phyloP scores from a whole-genome alignment of 2,329 filamentous ascomycete species.

The Blastomyces parvus region DNA sequence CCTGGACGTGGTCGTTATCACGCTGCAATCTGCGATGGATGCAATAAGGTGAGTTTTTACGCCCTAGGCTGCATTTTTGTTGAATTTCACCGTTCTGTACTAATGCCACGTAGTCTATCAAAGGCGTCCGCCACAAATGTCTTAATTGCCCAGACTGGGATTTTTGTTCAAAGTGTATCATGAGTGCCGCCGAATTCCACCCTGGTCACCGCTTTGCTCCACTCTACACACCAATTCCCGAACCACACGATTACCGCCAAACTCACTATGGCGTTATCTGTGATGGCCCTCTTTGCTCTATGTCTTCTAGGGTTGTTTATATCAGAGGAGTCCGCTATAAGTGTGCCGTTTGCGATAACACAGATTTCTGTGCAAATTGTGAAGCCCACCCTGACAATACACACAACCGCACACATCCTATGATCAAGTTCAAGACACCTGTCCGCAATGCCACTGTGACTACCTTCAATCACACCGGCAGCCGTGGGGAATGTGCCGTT shows the following conservation, averaged over 20 bases:
- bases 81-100: background rate
- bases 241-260: constrained; percentile 41
- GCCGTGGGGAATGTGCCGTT: constrained; percentile 52
- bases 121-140: constrained; percentile 91
- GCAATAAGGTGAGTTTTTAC: constrained; percentile 53
- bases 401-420: constrained; percentile 91
- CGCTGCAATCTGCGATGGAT: constrained; percentile 88
- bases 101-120: constrained; percentile 52
- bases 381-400: constrained; percentile 75
- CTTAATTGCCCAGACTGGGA: constrained; percentile 96
- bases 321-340: constrained; percentile 89
- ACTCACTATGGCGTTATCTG: constrained; percentile 81
- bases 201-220: constrained; percentile 79
- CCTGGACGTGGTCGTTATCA: constrained; percentile 75
- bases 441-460: constrained; percentile 80
- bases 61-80: background rate
- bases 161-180: constrained; percentile 71
- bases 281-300: constrained; percentile 76
- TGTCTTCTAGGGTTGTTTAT: constrained; percentile 36
- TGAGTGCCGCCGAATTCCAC: constrained; percentile 59
- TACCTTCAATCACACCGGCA: constrained; percentile 67
- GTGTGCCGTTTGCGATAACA: constrained; percentile 90
- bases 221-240: constrained; percentile 60
- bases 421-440: constrained; percentile 94
- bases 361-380: constrained; percentile 89